Evolutionary conservation across 768 basidiomycete genomes (phyloP), one percentile per base, ranked within the genome.

Genomic region (Psilocybe tampanensis): DNA sequence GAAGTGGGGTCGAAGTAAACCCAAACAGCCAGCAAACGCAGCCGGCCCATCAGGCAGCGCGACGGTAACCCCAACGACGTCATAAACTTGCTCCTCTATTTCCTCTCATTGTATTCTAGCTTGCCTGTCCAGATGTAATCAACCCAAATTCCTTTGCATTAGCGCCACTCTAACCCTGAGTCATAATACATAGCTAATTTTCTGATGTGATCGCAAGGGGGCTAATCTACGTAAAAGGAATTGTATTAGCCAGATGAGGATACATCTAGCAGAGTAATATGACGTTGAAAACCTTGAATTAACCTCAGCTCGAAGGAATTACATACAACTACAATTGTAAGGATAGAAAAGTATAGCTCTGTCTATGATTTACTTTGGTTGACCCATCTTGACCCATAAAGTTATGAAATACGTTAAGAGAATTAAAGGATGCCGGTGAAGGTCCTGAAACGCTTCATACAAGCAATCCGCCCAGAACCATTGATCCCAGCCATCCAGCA

Each of bases 1-100:
- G 23, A 92, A 89, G 62, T 99, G 96, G 96, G 96, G 96, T 3
- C 81, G 95, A 57, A 88, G 92, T 66, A 83, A 76, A 74, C 73
- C 69, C 21, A 83, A 81, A 50, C 62, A 67, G 29, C 57, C 75
- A 18, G 47, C 64, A 36, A 61, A 64, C 33, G 21, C 62, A 21
- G 60, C 58, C n/a, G 62, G 54, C 26, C 54, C 66, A 26, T 61
- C 69, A 6, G 43, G 65, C 29, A 44, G 19, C 18, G 39, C 68
- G 33, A 52, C 66, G 41, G 59, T 68, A n/a, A 56, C 52, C 8
- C 54, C 67, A 15, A 52, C 53, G n/a, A 60, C 68, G 42, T 70
- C 53, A 34, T 58, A 47, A 17, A 23, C 26, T 45, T 19, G 26
- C 24, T 51, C 4, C 17, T 41, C 17, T 47, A 22, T 56, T 32